These are phyloP conservation scores for Phellopilus nigrolimitatus DNA, from an alignment of 1,284 basidiomycete genomes.

Conservation along the genomic window DNA sequence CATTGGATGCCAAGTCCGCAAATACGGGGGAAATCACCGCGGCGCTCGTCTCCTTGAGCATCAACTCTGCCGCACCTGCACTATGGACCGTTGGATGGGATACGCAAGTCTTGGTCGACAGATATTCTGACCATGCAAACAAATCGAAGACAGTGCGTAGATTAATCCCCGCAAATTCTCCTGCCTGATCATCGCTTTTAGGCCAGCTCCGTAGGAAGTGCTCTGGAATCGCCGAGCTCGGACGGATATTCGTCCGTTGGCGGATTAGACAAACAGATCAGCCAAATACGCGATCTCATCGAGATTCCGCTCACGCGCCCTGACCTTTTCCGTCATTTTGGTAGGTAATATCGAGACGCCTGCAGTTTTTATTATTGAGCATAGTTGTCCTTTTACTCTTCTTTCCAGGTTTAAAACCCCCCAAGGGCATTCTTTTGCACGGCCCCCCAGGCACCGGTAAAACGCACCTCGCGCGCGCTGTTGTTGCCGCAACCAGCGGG, in stretches of 20 bases:
- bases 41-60: slow-evolving; percentile 38
- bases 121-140: slow-evolving; percentile 25
- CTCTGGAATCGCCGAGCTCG: slow-evolving; percentile 36
- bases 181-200: neutral
- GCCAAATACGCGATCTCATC: slow-evolving; percentile 87
- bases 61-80: slow-evolving; percentile 31
- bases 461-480: slow-evolving; percentile 87
- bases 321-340: slow-evolving; percentile 86
- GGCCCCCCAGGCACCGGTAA: slow-evolving; percentile 95
- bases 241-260: slow-evolving; percentile 77
- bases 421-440: slow-evolving; percentile 84
- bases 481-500: slow-evolving; percentile 72
- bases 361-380: slow-evolving; percentile 6
- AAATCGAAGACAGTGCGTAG: neutral
- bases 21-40: slow-evolving; percentile 35
- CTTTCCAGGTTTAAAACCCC: slow-evolving; percentile 73
- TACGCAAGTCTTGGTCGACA: slow-evolving; percentile 45
- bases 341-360: slow-evolving; percentile 41
- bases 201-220: slow-evolving; percentile 23
- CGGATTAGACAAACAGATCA: slow-evolving; percentile 85
- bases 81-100: slow-evolving; percentile 65
- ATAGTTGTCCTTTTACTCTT: slow-evolving; percentile 16
- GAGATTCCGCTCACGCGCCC: slow-evolving; percentile 91
- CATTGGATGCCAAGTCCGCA: slow-evolving; percentile 30
- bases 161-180: slow-evolving; percentile 16